phyloP scores from a whole-genome alignment of 164 flowering plant genomes.

The Annona squamosa region DNA sequence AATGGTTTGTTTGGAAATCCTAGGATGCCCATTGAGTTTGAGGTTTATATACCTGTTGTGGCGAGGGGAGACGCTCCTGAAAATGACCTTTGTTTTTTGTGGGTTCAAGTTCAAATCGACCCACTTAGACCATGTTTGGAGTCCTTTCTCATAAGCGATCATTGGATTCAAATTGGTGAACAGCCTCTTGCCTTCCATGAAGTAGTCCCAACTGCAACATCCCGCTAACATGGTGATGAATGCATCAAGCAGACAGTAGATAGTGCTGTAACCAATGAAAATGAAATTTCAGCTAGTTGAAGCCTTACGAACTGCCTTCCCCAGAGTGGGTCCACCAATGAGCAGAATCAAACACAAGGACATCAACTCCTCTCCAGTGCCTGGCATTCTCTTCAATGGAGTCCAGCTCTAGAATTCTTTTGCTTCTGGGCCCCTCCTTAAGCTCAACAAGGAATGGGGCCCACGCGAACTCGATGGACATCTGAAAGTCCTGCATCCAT shows the following conservation, averaged over 20 bases:
- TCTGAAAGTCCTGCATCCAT: constrained; percentile 61
- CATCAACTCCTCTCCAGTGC: constrained; percentile 28
- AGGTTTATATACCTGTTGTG: constrained; percentile 54
- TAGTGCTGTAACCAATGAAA: background rate
- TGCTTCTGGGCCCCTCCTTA: constrained; percentile 37
- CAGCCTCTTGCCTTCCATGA: constrained; percentile 50
- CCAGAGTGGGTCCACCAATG: constrained; percentile 91
- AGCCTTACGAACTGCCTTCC: constrained; percentile 53
- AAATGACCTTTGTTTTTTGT: constrained; percentile 46
- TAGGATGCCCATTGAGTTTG: background rate
- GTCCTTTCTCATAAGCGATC: constrained; percentile 77
- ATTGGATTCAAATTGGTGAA: constrained; percentile 55
- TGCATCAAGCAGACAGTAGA: background rate
- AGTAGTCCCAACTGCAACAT: constrained; percentile 63
- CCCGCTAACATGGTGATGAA: background rate
- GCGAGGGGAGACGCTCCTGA: constrained; percentile 73
- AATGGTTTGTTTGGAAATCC: background rate
- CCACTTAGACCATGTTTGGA: constrained; percentile 88
- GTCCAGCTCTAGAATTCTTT: constrained; percentile 36
- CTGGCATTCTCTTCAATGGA: constrained; percentile 26
- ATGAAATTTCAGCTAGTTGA: background rate
- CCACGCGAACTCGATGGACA: constrained; percentile 74
- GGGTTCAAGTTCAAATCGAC: constrained; percentile 68
- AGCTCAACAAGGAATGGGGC: constrained; percentile 80
- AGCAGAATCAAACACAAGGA: constrained; percentile 73